Conservation (phyloP, 1,284 basidiomycete genomes). For the Wallemia mellicola region DNA sequence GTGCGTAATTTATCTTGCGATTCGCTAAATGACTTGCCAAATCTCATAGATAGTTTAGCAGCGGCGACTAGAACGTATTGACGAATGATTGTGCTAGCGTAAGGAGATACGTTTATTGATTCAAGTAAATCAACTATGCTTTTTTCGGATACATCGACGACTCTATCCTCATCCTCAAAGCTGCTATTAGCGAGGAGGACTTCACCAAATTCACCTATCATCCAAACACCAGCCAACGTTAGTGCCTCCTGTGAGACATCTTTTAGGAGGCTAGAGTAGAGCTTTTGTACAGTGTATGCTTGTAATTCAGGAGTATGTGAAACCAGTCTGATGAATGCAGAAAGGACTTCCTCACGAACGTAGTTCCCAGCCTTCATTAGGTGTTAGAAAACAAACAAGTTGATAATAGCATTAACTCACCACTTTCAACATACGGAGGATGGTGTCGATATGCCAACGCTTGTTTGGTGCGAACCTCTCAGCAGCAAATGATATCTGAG, state of each 20-base stretch:
- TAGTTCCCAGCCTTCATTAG: constrained; percentile 67
- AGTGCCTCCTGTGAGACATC: constrained; percentile 93
- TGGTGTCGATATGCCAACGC: constrained; percentile 97
- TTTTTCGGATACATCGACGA: constrained; percentile 22
- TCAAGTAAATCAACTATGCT: constrained; percentile 51
- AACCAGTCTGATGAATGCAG: constrained; percentile 79
- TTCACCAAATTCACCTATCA: constrained; percentile 90
- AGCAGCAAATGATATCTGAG: constrained; percentile 82
- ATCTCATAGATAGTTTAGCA: constrained; percentile 63
- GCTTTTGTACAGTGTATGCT: constrained; percentile 72
- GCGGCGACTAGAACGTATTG: constrained; percentile 75
- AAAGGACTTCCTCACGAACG: constrained; percentile 83
- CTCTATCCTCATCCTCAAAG: constrained; percentile 50
- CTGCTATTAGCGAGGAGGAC: constrained; percentile 59
- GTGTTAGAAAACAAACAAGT: constrained; percentile 1
- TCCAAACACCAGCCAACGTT: constrained; percentile 76
- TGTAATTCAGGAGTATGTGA: constrained; percentile 93
- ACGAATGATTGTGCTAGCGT: constrained; percentile 63
- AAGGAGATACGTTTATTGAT: constrained; percentile 71
- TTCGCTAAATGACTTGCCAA: constrained; percentile 23
- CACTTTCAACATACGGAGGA: constrained; percentile 67
- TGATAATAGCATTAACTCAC: constrained; percentile 20
- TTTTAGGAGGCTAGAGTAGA: constrained; percentile 56
- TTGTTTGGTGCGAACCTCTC: constrained; percentile 93
- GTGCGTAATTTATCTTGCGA: constrained; percentile 42